Conservation (phyloP, 2,329 filamentous ascomycete genomes). For the Pseudogymnoascus pannorum region DNA sequence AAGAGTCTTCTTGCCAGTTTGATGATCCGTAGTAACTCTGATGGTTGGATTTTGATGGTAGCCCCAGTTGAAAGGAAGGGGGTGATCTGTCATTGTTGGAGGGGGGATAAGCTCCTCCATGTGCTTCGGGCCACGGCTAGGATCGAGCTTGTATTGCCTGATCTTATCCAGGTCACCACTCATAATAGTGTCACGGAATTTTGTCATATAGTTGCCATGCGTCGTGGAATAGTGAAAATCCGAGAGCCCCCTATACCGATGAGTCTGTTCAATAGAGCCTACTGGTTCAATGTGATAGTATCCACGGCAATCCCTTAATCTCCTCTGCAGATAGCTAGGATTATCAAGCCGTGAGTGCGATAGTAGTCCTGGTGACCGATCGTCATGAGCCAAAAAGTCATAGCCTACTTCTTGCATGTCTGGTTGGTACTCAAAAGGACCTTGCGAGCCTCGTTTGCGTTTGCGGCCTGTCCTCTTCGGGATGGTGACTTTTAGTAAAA, state of each 20-base stretch:
- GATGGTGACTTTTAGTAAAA: slow-evolving; percentile 79
- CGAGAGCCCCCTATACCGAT: slow-evolving; percentile 77
- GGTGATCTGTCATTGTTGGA: slow-evolving; percentile 67
- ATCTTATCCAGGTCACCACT: slow-evolving; percentile 57
- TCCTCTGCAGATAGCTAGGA: slow-evolving; percentile 50
- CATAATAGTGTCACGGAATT: slow-evolving; percentile 64
- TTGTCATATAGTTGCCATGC: slow-evolving; percentile 60
- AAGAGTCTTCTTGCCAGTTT: slow-evolving; percentile 27
- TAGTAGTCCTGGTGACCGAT: slow-evolving; percentile 25
- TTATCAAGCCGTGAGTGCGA: slow-evolving; percentile 45
- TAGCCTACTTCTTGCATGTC: not conserved
- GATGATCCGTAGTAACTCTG: slow-evolving; percentile 31
- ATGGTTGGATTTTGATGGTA: slow-evolving; percentile 79
- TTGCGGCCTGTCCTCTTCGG: slow-evolving; percentile 82
- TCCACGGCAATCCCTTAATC: slow-evolving; percentile 62
- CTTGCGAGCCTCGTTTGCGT: slow-evolving; percentile 69
- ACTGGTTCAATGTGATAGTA: slow-evolving; percentile 62
- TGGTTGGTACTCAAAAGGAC: slow-evolving; percentile 43
- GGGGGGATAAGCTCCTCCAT: slow-evolving; percentile 71
- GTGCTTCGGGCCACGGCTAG: slow-evolving; percentile 49
- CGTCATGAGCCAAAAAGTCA: not conserved
- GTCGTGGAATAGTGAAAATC: slow-evolving; percentile 79
- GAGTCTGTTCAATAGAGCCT: slow-evolving; percentile 68
- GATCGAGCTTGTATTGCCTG: slow-evolving; percentile 59
- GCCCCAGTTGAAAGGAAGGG: slow-evolving; percentile 67